phyloP scores from a whole-genome alignment of 169 alveolate genomes.

The Babesia ovis region DNA sequence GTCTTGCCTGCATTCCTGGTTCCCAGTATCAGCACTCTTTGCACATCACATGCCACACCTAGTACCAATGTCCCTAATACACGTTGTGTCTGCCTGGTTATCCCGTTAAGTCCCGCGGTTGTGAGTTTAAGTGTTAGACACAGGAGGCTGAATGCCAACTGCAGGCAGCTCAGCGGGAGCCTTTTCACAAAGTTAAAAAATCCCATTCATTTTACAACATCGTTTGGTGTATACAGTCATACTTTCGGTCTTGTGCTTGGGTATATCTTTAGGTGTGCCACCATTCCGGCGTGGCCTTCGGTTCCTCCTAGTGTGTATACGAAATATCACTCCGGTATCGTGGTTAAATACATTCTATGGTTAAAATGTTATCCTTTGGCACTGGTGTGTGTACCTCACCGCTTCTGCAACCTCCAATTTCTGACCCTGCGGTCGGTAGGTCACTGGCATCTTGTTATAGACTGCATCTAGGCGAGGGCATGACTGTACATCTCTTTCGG shows the following conservation, averaged over 20 bases:
- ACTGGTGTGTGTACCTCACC: conserved; percentile 12
- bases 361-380: too few species aligned
- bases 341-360: too few species aligned
- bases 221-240: too few species aligned
- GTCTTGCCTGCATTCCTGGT: conserved; percentile 58
- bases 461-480: conserved; percentile 15
- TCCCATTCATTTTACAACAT: conserved; percentile 30
- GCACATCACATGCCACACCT: conserved; percentile 4
- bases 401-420: neutral
- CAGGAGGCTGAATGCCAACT: conserved; percentile 10
- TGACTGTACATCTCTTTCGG: neutral
- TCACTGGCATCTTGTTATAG: too few species aligned
- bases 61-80: neutral
- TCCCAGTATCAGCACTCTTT: conserved; percentile 49
- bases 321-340: too few species aligned
- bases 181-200: conserved; percentile 29
- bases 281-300: too few species aligned
- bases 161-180: conserved; percentile 28
- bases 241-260: too few species aligned
- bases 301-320: too few species aligned
- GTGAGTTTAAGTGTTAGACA: conserved; percentile 1
- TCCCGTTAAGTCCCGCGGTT: neutral
- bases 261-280: too few species aligned
- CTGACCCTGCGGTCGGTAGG: conserved; percentile 35
- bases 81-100: neutral